Percentiles rank a stretch among this genome's conserved stretches.
These are phyloP conservation scores for Rubroshorea leprosula DNA, from an alignment of 345 rosid genomes.

Conservation along the genomic window DNA sequence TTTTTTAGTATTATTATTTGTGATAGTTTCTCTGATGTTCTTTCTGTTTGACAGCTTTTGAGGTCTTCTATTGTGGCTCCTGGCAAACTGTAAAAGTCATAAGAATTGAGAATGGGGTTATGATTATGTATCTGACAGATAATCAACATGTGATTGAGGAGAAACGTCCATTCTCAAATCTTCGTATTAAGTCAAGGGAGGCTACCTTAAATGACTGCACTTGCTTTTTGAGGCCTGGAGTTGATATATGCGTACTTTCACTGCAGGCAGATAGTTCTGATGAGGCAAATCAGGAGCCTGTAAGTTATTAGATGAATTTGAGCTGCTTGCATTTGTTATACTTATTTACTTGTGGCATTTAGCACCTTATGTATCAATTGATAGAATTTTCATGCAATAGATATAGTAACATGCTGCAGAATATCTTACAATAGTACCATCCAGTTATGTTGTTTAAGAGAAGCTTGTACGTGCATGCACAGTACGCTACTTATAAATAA, in stretches of 20 bases:
- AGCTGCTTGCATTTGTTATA: not conserved
- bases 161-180: slow-evolving; percentile 41
- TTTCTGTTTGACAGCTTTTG: slow-evolving; percentile 57
- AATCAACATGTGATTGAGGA: slow-evolving; percentile 22
- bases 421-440: too few species aligned
- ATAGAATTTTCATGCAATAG: too few species aligned
- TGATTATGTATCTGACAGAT: slow-evolving; percentile 39
- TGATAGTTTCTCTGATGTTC: not conserved
- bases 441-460: too few species aligned
- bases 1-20: not conserved
- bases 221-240: slow-evolving; percentile 69
- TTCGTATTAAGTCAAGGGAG: slow-evolving; percentile 70
- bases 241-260: slow-evolving; percentile 64
- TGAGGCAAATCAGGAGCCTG: slow-evolving; percentile 36
- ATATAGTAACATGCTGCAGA: too few species aligned
- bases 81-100: slow-evolving; percentile 57
- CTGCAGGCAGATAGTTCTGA: slow-evolving; percentile 17
- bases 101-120: slow-evolving; percentile 43
- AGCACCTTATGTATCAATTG: not conserved
- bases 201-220: slow-evolving; percentile 60
- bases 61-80: slow-evolving; percentile 47
- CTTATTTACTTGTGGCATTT: not conserved
- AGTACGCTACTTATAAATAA: too few species aligned
- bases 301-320: slow-evolving; percentile 18
- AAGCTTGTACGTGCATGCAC: too few species aligned